A percentile compares a stretch with the other conserved stretches of the same genome.
These are phyloP conservation scores for Acanthamoeba quina DNA, from an alignment of 208 protist species.

Conservation along the genomic window DNA sequence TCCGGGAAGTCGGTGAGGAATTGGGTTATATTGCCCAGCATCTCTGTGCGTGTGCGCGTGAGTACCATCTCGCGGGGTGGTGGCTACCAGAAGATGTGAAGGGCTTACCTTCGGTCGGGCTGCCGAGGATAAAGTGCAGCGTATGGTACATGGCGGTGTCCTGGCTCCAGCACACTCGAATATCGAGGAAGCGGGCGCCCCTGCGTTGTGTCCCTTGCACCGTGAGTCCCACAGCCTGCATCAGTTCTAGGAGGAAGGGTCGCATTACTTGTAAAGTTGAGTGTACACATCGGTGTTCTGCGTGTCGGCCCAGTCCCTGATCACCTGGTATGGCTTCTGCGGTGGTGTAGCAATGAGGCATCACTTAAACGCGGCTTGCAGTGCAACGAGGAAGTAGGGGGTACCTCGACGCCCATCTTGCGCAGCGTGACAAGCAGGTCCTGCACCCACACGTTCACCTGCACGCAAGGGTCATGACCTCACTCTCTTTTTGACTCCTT, in stretches of 20 bases:
- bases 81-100: neutral
- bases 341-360: neutral
- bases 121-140: slow-evolving; percentile 23
- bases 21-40: neutral
- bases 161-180: neutral
- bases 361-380: neutral
- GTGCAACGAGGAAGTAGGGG: neutral
- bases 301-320: neutral
- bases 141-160: neutral
- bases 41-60: neutral
- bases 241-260: neutral
- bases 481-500: too few relatives aligned
- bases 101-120: neutral
- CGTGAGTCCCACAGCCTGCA: neutral
- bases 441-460: neutral
- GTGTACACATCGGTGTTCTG: neutral
- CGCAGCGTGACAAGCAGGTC: neutral
- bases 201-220: neutral
- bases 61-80: neutral
- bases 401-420: neutral
- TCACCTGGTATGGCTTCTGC: neutral
- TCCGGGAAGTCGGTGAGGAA: neutral
- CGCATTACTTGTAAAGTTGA: neutral
- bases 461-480: neutral
- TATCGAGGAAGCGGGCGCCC: slow-evolving; percentile 6